Base-by-base conservation (phyloP, 257 asterid genomes). In the Solanum tarapatanum region DNA sequence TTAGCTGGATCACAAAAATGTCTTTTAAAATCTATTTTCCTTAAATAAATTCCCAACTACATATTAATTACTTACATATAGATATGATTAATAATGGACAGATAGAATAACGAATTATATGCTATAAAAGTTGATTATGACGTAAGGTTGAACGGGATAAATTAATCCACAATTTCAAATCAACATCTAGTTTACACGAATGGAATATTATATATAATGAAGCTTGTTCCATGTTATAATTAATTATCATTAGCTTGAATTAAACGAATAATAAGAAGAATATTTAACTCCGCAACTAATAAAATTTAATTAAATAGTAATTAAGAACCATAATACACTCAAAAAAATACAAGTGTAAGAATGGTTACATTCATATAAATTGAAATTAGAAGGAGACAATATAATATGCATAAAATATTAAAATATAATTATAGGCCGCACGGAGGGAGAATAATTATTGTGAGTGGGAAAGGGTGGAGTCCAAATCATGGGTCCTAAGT, bases 401-500 rank as follows among this genome's bases (percentile, higher is more conserved):
- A 43, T 14, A 69, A 48, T 48, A 89, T 85, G 93, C 90, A 77
- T 8, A 87, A 69, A 84, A 84, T 86, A 64, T 64, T 32, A 51
- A 14, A 66, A 14, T 87, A 17, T 86, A 88, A 8, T 41, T 68
- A 87, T 82, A 83, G 84, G 90, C 79, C 92, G 93, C 95, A 93
- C 95, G 95, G 89, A 92, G 58, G 91, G 90, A 83, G 79, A 37
- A 88, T 87, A 85, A 85, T 88, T 87, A 87, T 88, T 62, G 86
- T 74, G 26, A 82, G 77, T 84, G 85, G n/a, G 68, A 45, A 24
- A 80, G 69, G 48, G 91, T 91, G 94, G 93, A 88, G 84, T 92
- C 93, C 91, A 91, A 90, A 90, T 91, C 93, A 92, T 86, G 84
- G 87, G 69, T 89, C 88, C 88, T 87, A 87, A 80, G 69, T 32